Base-by-base conservation (phyloP, 2,329 filamentous ascomycete genomes). In the Colletotrichum sp. region DNA sequence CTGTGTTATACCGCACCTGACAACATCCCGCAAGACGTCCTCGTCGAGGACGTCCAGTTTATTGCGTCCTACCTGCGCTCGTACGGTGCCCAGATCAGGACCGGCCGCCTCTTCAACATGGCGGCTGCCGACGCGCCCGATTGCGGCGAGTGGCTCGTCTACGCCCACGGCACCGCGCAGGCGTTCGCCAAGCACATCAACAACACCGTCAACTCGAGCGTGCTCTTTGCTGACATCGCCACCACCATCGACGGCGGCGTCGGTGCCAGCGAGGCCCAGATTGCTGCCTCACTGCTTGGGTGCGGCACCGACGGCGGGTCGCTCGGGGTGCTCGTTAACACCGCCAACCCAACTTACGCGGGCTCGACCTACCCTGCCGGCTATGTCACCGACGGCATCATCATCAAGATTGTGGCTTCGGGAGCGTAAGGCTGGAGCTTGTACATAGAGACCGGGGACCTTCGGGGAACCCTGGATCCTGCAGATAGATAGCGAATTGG, bases 131-230 rank as follows among this genome's bases (percentile, higher is more conserved):
- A 77, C 12, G 73, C 73, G 2, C 49, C 66, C 6, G 68, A 79
- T 67, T 80, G 79, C 69, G 78, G n/a, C 28, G 79, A 81, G 49
- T 81, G 78, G 77, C 18, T 44, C 1, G 18, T 80, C 8, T 77
- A 68, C 60, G 26, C 59, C 26, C 32, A 63, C 24, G 62, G 62
- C 62, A 65, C 62, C 18, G 62, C 26, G 18, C 62, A 24, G 32
- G 26, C 36, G 0, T 65, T 65, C 8, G 62, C 62, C 26, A 65
- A 65, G 28, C 62, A 65, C 21, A 65, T 36, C 26, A 30, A 28
- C 30, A 32, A 21, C 30, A 32, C 18, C 15, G 32, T 65, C 62
- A 44, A 32, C 62, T 36, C 62, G 9, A 24, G n/a, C 9, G 62
- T 65, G 26, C 62, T 65, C 18, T 65, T 34, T 30, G 62, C 30